Evolutionary conservation across 805 yeast species (phyloP), one percentile per base, ranked within the genome.

Genomic region (Groenewaldozyma salmanticensis): DNA sequence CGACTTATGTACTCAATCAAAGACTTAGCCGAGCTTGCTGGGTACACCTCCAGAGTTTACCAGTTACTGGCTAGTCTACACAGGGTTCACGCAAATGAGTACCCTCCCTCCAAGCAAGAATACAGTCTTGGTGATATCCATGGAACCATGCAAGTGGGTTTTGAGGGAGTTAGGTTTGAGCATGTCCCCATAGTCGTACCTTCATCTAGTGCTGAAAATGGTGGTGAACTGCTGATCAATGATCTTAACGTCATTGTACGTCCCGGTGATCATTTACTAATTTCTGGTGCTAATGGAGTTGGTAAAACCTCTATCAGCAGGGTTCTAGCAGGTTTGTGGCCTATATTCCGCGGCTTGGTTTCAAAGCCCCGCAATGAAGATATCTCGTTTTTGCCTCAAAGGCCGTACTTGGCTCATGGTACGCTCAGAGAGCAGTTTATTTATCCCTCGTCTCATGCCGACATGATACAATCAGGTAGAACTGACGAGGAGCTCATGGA

Each of bases 1-100:
- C 71, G 96, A 50, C 71, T 88, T 63, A 87, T 88, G 95, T 86
- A 85, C 60, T 86, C 96, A 2, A 82, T 87, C 50, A 88, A 88
- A 59, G 96, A 87, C 60, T 72, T 88, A 18, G 81, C 92, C n/a
- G 88, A 80, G 58, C 70, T 88, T 41, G 83, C 95, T 1, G 96
- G 96, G 9, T 81, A 83, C 57, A 85, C 96, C 0, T 90, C 85
- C 52, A 66, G 96, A 49, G 81, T 88, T 3, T 88, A 84, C 63
- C 73, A 75, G 16, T 66, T 88, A 39, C 65, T 88, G 41, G 69
- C 81, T n/a, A 77, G 78, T 21, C 66, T 88, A 44, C 96, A 88
- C 62, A 75, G 82, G 54, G 90, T 81, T 13, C 94, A 86, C 57
- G 81, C 87, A 29, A 48, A 54, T 35, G 53, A 58, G 3, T 63